Evolutionary conservation across 805 yeast species (phyloP).

Genomic region (Myxozyma monticola): DNA sequence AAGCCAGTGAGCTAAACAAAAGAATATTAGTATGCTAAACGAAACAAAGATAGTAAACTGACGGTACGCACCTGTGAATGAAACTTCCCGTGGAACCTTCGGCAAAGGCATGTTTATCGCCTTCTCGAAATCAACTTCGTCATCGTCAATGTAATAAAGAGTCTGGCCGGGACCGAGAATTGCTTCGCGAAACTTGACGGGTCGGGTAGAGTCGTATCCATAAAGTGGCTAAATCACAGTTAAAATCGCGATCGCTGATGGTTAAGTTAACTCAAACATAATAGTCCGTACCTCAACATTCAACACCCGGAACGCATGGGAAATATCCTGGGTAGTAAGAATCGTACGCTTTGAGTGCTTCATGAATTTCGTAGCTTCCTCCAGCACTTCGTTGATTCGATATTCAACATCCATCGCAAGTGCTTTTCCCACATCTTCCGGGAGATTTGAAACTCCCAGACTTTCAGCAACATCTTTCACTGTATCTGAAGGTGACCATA

Average conservation of each 20-base stretch:
- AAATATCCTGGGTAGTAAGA: conserved; percentile 76
- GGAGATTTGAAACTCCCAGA: conserved; percentile 69
- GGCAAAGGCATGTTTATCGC: conserved; percentile 92
- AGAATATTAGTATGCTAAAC: neutral
- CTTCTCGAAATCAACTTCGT: conserved; percentile 92
- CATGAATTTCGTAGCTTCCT: conserved; percentile 95
- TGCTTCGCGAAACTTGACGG: conserved; percentile 81
- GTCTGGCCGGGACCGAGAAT: conserved; percentile 90
- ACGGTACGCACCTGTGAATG: conserved; percentile 75
- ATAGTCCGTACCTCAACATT: conserved; percentile 88
- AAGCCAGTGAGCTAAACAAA: conserved; percentile 58
- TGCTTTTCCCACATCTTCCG: conserved; percentile 91
- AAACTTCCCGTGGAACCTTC: conserved; percentile 86
- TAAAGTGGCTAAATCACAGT: conserved; percentile 41
- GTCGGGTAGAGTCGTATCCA: conserved; percentile 50
- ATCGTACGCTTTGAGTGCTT: conserved; percentile 86
- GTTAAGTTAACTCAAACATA: too few species aligned
- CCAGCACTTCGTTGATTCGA: conserved; percentile 90
- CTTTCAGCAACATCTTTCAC: conserved; percentile 95
- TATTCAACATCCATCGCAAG: conserved; percentile 99
- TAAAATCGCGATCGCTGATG: too few species aligned
- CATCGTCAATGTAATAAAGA: conserved; percentile 83
- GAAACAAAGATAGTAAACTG: neutral
- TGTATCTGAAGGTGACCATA: conserved; percentile 58
- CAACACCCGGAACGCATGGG: conserved; percentile 75